A percentile compares a stretch with the other conserved stretches of the same genome.
phyloP scores from a whole-genome alignment of 2,329 filamentous ascomycete genomes.

The Clonostachys rhizophaga region DNA sequence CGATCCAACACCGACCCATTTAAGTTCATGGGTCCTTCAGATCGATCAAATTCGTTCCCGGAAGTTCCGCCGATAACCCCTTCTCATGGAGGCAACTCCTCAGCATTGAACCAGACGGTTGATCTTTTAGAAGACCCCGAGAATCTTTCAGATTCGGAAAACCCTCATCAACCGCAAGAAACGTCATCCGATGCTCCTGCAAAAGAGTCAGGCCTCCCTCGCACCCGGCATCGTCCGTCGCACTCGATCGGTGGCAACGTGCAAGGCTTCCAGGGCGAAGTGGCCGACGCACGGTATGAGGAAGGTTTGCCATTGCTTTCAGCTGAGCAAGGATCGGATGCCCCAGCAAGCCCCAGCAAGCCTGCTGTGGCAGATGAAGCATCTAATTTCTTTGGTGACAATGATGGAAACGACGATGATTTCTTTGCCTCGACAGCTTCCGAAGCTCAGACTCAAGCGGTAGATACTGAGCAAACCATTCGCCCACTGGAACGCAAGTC shows the following conservation, averaged over 20 bases:
- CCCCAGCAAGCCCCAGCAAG: constrained; percentile 1
- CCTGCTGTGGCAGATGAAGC: background rate
- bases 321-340: constrained; percentile 10
- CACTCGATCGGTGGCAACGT: constrained; percentile 38
- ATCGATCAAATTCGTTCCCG: constrained; percentile 62
- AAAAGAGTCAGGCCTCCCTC: background rate
- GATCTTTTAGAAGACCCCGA: constrained; percentile 50
- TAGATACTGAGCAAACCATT: constrained; percentile 13
- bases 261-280: constrained; percentile 30
- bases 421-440: constrained; percentile 38
- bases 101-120: constrained; percentile 33
- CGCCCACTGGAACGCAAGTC: constrained; percentile 59
- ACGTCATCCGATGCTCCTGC: constrained; percentile 23
- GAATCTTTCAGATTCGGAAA: constrained; percentile 18
- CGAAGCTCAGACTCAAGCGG: constrained; percentile 40
- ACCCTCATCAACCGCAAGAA: constrained; percentile 25
- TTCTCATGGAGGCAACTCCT: constrained; percentile 9
- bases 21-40: constrained; percentile 51
- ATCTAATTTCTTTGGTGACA: too few species aligned
- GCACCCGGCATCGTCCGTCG: constrained; percentile 10
- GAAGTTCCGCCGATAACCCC: constrained; percentile 38
- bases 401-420: constrained; percentile 10
- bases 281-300: constrained; percentile 57
- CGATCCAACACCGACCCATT: constrained; percentile 52
- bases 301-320: constrained; percentile 64